Base-by-base conservation (phyloP, 164 flowering plant genomes). In the Tinospora cordifolia region DNA sequence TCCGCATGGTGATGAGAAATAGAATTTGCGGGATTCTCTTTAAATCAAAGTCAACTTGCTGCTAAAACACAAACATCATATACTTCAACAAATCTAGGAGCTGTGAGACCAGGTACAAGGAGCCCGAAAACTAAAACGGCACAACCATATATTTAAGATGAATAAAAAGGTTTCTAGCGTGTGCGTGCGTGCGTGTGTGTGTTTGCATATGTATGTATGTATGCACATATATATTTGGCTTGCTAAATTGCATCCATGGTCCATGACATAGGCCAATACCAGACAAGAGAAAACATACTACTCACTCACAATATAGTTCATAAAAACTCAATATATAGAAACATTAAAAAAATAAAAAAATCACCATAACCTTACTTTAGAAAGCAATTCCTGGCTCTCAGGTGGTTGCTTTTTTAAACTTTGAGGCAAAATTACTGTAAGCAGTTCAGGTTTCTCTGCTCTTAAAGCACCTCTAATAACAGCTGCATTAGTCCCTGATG, bases 401-500 rank as follows among this genome's bases (percentile, higher is more conserved):
- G 98, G 97, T 26, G 99, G 86, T 75, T 94, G 99, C 84, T 78
- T 92, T 72, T 87, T 84, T 80, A 94, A 81, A 76, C 97, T 92
- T 75, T 94, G 99, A 60, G 99, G 99, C 77, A 94, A 84, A 51
- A 94, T 94, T 22, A 94, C 99, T 36, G 99, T 94, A 64, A 94
- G 92, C 51, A 88, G 79, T 70, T 94, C 99, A 3, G 97, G 97
- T 79, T 76, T 85, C 79, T 90, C 98, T 17, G 98, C 95, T 78
- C 96, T 84, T 75, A 88, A 81, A 71, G 91, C 96, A 74, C 99
- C 99, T 85, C 97, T 87, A 58, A 94, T 92, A 38, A 94, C 99
- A 79, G 98, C 97, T 71, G 99, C 97, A 87, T 94, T 94, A 46
- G 99, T 94, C 17, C 98, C 98, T 47, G 98, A 87, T 72, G 99